Evolutionary conservation across 2,329 filamentous ascomycete species (phyloP), one percentile per base, ranked within the genome.

Genomic region (Nothophoma quercina): DNA sequence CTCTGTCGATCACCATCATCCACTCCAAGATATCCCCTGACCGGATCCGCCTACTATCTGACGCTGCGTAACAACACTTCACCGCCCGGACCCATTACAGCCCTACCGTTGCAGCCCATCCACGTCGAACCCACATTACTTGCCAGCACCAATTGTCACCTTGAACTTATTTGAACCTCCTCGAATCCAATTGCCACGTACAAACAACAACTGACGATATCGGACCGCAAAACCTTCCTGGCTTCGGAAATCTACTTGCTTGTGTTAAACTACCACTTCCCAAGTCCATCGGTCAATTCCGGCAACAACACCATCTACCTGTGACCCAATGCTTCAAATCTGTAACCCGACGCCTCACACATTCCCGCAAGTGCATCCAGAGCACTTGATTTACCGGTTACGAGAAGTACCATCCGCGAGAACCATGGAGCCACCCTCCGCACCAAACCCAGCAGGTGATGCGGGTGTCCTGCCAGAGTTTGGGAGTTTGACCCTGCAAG

Each of bases 371-470:
- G 63, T 67, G 57, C 68, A 67, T 51, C 64, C 66, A 50, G 63
- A 67, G 61, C 61, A 62, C 62, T 62, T 68, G 65, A 54, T 55
- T 28, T 58, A 60, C 57, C 65, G 34, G 55, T 61, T 56, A 58
- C 42, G 43, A 51, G 52, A 47, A 49, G 51, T 60, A 26, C 48
- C 48, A 46, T 53, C 43, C 28, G 52, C 52, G 52, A 64, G 41
- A 46, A 57, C 49, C 44, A 67, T 64, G 62, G 62, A 68, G 56
- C 72, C 71, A 25, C 73, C 73, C 13, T 70, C 72, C 21, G 73
- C 72, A 35, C 74, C 74, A 40, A 75, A 76, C 48, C 74, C 74
- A 38, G 74, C 74, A 13, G 69, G 70, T 38, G 74, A 76, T 58
- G 66, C 69, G n/a, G 74, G 73, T 36, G 72, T 75, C 9, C 67